Evolutionary conservation across 495 filamentous ascomycete genomes (phyloP).

Genomic region (Sordaria brevicollis): DNA sequence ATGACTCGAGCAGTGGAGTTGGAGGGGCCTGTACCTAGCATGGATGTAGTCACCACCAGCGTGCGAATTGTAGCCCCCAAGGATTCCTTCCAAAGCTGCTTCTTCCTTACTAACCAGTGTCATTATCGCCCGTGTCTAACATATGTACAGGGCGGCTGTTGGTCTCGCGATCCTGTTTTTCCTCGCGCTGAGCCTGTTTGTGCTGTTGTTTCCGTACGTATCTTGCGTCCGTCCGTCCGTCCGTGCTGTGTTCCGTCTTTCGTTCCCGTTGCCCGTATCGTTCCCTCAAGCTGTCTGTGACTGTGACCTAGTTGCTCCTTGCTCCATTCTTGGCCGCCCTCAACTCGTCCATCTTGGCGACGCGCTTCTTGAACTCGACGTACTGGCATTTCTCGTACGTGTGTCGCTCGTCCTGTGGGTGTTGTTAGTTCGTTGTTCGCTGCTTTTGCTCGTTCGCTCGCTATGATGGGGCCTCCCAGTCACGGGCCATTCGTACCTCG

Average conservation of each 20-base stretch:
- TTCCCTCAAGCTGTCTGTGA: not conserved
- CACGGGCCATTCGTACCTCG: conserved; percentile 51
- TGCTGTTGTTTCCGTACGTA: not conserved
- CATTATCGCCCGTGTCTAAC: not conserved
- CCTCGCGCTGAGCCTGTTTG: not conserved
- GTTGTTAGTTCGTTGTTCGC: not conserved
- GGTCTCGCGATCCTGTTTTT: not conserved
- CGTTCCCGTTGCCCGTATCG: not conserved
- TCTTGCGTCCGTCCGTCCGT: too few relatives aligned
- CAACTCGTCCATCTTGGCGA: conserved; percentile 96
- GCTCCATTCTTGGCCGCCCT: conserved; percentile 74
- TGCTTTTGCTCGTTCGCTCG: not conserved
- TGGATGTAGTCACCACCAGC: not conserved
- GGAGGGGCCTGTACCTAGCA: not conserved
- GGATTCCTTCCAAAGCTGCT: not conserved
- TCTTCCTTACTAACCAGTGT: not conserved
- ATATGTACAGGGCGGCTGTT: not conserved
- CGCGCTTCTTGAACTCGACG: conserved; percentile 94
- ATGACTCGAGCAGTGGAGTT: not conserved
- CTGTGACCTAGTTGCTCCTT: conserved; percentile 67
- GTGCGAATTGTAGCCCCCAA: not conserved
- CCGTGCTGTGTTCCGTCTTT: not conserved
- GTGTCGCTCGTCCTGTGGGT: conserved; percentile 75
- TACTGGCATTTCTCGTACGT: conserved; percentile 99
- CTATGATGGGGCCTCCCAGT: not conserved